Conservation (phyloP, 495 filamentous ascomycete species). For the Daldinia concentrica region DNA sequence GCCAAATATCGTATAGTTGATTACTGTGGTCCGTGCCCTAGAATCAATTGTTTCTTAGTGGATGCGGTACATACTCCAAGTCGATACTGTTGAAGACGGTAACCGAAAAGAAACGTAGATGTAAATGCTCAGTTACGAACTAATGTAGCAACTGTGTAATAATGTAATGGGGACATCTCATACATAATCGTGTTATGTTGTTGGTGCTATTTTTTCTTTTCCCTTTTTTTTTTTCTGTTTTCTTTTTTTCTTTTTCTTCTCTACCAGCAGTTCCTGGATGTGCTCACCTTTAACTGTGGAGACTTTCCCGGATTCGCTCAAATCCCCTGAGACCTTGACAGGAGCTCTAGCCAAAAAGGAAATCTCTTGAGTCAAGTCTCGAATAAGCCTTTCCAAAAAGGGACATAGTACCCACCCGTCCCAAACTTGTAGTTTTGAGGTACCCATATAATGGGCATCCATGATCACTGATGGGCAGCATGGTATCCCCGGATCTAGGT, state of each 20-base stretch:
- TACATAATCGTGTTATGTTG: background rate
- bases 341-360: constrained; percentile 37
- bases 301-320: constrained; percentile 32
- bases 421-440: constrained; percentile 22
- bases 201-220: background rate
- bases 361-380: constrained; percentile 40
- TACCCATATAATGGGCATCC: constrained; percentile 28
- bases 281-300: constrained; percentile 24
- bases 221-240: background rate
- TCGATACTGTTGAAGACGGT: background rate
- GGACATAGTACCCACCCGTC: constrained; percentile 8
- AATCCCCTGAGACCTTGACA: constrained; percentile 35
- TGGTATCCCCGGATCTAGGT: constrained; percentile 43
- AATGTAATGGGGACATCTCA: background rate
- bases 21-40: too few relatives aligned
- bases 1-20: too few relatives aligned
- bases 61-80: too few relatives aligned
- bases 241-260: background rate
- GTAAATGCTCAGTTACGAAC: background rate
- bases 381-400: constrained; percentile 28
- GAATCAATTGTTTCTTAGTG: too few relatives aligned
- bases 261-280: constrained; percentile 6
- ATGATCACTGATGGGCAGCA: constrained; percentile 35
- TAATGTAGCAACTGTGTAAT: background rate
- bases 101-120: background rate